Evolutionary conservation across 495 filamentous ascomycete genomes (phyloP).

Genomic region (Lepidopterella palustris): DNA sequence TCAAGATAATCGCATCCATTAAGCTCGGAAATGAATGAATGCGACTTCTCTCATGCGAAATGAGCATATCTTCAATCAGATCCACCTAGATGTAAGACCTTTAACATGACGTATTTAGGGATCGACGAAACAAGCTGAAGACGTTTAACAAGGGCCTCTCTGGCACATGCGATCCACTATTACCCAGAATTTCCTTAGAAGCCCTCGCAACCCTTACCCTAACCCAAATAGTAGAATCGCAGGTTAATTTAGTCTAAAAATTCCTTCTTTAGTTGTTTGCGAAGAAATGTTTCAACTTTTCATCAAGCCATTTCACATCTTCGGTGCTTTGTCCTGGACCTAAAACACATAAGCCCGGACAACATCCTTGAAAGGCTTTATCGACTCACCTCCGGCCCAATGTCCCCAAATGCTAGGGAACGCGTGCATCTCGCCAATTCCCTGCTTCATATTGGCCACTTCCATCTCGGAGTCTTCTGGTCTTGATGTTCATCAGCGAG

Average conservation of each 20-base stretch:
- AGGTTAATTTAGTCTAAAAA: too few species aligned
- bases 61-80: too few species aligned
- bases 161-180: too few species aligned
- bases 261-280: slow-evolving; percentile 14
- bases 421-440: slow-evolving; percentile 49
- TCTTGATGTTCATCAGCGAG: slow-evolving; percentile 32
- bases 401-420: slow-evolving; percentile 68
- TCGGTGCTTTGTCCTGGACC: slow-evolving; percentile 58
- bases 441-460: slow-evolving; percentile 55
- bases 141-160: not conserved
- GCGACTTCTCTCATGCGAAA: too few species aligned
- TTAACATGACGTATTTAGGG: too few species aligned
- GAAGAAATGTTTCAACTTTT: slow-evolving; percentile 49
- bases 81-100: too few species aligned
- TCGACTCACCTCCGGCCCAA: slow-evolving; percentile 34
- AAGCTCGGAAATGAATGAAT: slow-evolving; percentile 1
- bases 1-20: slow-evolving; percentile 5
- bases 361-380: not conserved
- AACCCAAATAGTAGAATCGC: too few species aligned
- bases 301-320: slow-evolving; percentile 62
- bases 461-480: slow-evolving; percentile 66
- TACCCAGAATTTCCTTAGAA: too few species aligned
- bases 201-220: too few species aligned
- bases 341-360: not conserved
- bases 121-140: too few species aligned